Percentiles rank a stretch among this genome's conserved stretches.
Evolutionary conservation across 495 filamentous ascomycete genomes (phyloP).

Genomic region (Penicillium desertorum): DNA sequence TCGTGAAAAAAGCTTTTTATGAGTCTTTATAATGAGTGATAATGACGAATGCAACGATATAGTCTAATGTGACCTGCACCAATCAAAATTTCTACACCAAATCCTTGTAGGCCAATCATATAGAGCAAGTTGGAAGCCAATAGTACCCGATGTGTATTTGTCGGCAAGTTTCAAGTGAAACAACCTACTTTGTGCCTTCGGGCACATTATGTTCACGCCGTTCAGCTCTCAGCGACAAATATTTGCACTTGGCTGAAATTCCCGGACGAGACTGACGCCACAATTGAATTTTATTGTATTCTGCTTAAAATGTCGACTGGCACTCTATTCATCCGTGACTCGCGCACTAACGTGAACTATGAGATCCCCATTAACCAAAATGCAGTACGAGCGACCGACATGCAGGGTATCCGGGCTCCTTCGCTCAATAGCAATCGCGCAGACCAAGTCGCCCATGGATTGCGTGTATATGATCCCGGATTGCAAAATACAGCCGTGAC

Average conservation of each 20-base stretch:
- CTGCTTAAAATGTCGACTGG: constrained; percentile 33
- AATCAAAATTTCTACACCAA: neutral
- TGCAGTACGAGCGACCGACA: constrained; percentile 47
- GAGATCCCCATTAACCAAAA: constrained; percentile 53
- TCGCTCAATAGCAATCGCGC: constrained; percentile 18
- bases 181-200: neutral
- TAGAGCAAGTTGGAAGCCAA: neutral
- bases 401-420: constrained; percentile 46
- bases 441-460: constrained; percentile 34
- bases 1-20: neutral
- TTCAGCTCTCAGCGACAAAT: neutral
- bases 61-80: constrained; percentile 9
- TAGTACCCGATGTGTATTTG: neutral
- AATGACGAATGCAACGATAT: constrained; percentile 8
- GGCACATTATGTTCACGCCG: neutral
- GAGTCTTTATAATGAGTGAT: constrained; percentile 10
- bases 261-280: neutral
- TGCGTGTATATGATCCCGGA: constrained; percentile 54
- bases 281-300: neutral
- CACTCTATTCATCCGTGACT: constrained; percentile 45
- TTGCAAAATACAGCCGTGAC: constrained; percentile 55
- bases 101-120: neutral
- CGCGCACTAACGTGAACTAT: constrained; percentile 50
- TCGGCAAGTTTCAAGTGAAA: neutral
- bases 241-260: neutral